Evolutionary conservation across 768 basidiomycete genomes (phyloP).

Genomic region (Tephrocybe rancida): DNA sequence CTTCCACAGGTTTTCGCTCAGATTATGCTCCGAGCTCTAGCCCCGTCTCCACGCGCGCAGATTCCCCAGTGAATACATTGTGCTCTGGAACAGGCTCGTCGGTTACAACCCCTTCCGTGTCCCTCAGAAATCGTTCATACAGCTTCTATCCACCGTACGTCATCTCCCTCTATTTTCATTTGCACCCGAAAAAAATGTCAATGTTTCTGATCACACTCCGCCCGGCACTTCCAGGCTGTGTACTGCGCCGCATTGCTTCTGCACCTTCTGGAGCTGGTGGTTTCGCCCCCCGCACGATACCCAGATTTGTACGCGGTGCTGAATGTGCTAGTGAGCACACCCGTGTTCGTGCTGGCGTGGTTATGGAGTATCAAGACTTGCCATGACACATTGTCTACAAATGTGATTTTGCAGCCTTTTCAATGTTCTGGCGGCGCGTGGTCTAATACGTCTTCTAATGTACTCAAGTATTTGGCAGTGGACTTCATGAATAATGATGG

Average conservation of each 20-base stretch:
- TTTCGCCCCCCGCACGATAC: conserved; percentile 71
- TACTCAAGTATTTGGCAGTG: too few species aligned
- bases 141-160: conserved; percentile 56
- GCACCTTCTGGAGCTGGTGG: conserved; percentile 64
- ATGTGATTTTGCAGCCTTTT: too few species aligned
- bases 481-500: too few species aligned
- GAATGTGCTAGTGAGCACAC: conserved; percentile 81
- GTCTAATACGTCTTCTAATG: too few species aligned
- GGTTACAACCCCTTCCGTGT: conserved; percentile 72
- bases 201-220: conserved; percentile 9
- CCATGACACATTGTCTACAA: too few species aligned
- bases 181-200: background rate
- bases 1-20: conserved; percentile 25
- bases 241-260: conserved; percentile 58
- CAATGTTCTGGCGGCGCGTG: too few species aligned
- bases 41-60: conserved; percentile 19
- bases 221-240: conserved; percentile 45
- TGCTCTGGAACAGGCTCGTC: conserved; percentile 82
- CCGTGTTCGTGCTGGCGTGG: conserved; percentile 83
- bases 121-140: conserved; percentile 49
- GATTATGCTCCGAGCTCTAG: conserved; percentile 28
- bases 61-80: too few species aligned
- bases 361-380: conserved; percentile 88
- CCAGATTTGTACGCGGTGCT: conserved; percentile 86
- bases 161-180: conserved; percentile 11